Evolutionary conservation across 352 stramenopile species (phyloP).

Genomic region (Pythium aquatile): DNA sequence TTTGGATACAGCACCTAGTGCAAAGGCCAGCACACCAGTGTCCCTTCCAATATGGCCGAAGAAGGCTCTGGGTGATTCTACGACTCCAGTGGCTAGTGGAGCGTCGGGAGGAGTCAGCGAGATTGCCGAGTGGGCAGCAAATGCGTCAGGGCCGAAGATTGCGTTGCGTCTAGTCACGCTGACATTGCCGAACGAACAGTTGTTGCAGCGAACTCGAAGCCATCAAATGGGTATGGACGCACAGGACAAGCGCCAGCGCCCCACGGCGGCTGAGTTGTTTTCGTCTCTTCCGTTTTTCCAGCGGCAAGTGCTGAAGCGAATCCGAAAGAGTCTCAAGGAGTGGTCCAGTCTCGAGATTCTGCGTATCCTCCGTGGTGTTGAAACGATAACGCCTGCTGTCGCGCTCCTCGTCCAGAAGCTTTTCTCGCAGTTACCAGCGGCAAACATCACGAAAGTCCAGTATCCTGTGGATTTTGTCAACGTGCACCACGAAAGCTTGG

Average conservation of each 20-base stretch:
- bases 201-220: conserved; percentile 43
- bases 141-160: conserved; percentile 36
- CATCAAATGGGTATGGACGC: conserved; percentile 59
- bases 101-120: conserved; percentile 31
- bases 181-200: conserved; percentile 73
- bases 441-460: conserved; percentile 57
- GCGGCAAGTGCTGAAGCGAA: conserved; percentile 59
- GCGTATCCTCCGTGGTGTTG: conserved; percentile 62
- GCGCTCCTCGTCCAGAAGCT: conserved; percentile 65
- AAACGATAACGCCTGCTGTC: conserved; percentile 67
- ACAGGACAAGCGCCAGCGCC: conserved; percentile 34
- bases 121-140: conserved; percentile 61
- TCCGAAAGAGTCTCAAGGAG: conserved; percentile 78
- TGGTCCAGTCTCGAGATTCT: conserved; percentile 84
- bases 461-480: conserved; percentile 77
- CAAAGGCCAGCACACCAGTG: neutral
- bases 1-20: conserved; percentile 26
- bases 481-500: conserved; percentile 51
- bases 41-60: conserved; percentile 4
- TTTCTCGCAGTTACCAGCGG: conserved; percentile 62
- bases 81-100: conserved; percentile 13
- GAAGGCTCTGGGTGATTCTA: neutral
- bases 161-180: conserved; percentile 75
- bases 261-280: conserved; percentile 45
- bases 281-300: conserved; percentile 72